Base-by-base conservation (phyloP, 2,329 filamentous ascomycete genomes). In the Paraphaeosphaeria minitans region DNA sequence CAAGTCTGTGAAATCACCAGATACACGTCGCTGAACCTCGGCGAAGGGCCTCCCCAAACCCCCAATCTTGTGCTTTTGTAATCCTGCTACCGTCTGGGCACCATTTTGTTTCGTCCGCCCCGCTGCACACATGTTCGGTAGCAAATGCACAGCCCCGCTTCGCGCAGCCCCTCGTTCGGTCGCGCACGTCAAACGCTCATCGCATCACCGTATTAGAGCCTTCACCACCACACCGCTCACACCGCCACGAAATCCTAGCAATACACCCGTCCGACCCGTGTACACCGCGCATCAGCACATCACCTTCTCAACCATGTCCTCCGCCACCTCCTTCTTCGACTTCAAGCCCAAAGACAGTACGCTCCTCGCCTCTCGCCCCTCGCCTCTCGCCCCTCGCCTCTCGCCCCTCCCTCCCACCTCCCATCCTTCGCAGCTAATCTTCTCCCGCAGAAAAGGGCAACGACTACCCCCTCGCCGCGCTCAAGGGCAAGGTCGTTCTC, bases 401-500 rank as follows among this genome's bases (percentile, higher is more conserved):
- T 7, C 29, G n/a, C 16, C n/a, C 19, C 8, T 3, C 43, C 35
- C 2, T 33, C 4, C 7, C 29, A 43, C 45, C 16, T 27, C 24
- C 24, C 24, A 27, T 27, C 47, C 24, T 39, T 24, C 33, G 12
- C 14, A 27, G 35, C 21, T 29, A 33, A 42, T 33, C 29, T 31
- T 14, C 35, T 14, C 35, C 14, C n/a, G 67, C 73, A 92, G 89
- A 93, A 76, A 89, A 88, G 77, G 93, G 92, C 77, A 75, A 86
- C 56, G 85, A 90, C 66, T 89, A 89, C 75, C 82, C 87, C 59
- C 84, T 98, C 66, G 74, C 81, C 66, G 79, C 88, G 61, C 91
- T 92, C 81, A 87, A 91, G 78, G 91, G 90, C 85, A 98, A 98
- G 80, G 94, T 98, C 68, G 87, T 98, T 70, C 89, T 99, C 61